These are phyloP conservation scores for Westerdykella aurantiaca DNA, from an alignment of 2,329 filamentous ascomycete genomes.

Conservation along the genomic window DNA sequence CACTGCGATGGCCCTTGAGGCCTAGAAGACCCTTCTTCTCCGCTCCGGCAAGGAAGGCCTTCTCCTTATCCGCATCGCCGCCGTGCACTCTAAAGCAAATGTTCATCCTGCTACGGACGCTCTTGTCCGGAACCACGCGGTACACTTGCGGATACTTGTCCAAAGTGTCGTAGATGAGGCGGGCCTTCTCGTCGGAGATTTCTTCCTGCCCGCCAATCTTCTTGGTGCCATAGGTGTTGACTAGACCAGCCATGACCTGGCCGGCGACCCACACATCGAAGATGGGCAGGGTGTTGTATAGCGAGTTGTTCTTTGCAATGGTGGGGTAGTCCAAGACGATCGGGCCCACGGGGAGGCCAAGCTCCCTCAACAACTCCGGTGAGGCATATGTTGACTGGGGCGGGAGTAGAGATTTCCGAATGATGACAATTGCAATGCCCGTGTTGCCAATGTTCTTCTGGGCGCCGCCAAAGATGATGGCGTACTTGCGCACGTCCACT, in stretches of 20 bases:
- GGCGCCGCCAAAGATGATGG: constrained; percentile 79
- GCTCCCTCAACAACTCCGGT: constrained; percentile 62
- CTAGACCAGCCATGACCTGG: constrained; percentile 74
- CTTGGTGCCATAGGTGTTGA: constrained; percentile 56
- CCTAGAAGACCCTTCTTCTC: constrained; percentile 65
- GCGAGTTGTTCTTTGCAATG: constrained; percentile 84
- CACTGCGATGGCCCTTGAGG: constrained; percentile 80
- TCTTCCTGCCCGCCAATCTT: constrained; percentile 73
- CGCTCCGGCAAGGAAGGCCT: constrained; percentile 70
- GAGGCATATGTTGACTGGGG: constrained; percentile 55
- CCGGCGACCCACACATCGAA: constrained; percentile 90
- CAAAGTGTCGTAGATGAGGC: constrained; percentile 68
- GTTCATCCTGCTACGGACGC: constrained; percentile 82
- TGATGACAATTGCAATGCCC: constrained; percentile 78
- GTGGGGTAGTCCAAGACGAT: constrained; percentile 77
- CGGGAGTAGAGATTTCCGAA: constrained; percentile 74
- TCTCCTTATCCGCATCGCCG: constrained; percentile 65
- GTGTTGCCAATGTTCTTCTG: constrained; percentile 91
- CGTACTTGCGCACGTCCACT: constrained; percentile 73
- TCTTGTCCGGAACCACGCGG: constrained; percentile 68
- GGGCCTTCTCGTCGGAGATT: constrained; percentile 67
- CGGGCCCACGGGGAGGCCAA: constrained; percentile 72
- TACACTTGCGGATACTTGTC: constrained; percentile 72
- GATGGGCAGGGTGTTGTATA: constrained; percentile 94
- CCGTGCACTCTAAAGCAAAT: constrained; percentile 78